Base-by-base conservation (phyloP, 768 basidiomycete species). In the Xerocomus brunneocitrinus region DNA sequence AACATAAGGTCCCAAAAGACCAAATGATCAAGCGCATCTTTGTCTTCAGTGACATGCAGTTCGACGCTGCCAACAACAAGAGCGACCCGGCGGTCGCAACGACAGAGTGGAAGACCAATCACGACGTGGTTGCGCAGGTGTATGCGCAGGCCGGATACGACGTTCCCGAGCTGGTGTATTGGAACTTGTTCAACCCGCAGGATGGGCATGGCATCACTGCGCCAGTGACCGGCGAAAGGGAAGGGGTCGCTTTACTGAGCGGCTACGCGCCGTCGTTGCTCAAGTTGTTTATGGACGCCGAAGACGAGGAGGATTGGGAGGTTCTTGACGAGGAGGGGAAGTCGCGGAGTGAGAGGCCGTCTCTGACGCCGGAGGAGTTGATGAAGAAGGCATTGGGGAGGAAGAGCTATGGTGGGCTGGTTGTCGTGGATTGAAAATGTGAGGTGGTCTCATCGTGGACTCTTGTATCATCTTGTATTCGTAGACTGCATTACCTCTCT, bases 1-100 rank as follows among this genome's bases (percentile, higher is more conserved):
- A 73, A 63, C 69, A 85, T 58, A 72, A 80, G 0, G 69, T 91
- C n/a, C 71, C 73, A 47, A 77, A 74, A 52, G 84, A 84, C 48
- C 79, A 88, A 44, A 88, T 89, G 86, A 78, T 89, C 70, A 83
- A 85, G 71, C 78, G 84, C 5, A 69, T 89, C 0, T 89, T 90
- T 62, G 75, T 89, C 40, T 89, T 91, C 65, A 80, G 81, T 3
- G 86, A 89, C 62, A 89, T 89, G 87, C 87, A 88, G 68, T 89
- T 89, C 57, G 84, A 89, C 61, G 14, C 9, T 1, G 58, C 60
- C 19, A 22, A 34, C 9, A 13, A 1, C 2, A 12, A 5, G 38
- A 4, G 19, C 3, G 1, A 3, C 4, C 19, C 25, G 1, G 32
- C 3, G 34, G 8, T 7, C 3, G 0, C 44, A 8, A 43, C 9